Conservation (phyloP, 2,329 filamentous ascomycete species). For the Cercospora sp. region DNA sequence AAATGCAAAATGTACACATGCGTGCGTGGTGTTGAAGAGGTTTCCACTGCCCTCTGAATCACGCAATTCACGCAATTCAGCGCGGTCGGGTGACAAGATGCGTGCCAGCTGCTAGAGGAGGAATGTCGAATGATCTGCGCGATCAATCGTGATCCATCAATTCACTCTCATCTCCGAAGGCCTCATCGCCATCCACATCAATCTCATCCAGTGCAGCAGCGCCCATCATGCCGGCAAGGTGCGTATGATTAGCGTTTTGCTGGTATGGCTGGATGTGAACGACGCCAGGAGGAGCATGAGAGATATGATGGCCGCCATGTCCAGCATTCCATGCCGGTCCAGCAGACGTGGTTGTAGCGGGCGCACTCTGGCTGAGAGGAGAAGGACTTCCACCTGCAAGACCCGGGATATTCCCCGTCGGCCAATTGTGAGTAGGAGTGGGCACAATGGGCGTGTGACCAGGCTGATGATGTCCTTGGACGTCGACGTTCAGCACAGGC, state of each 20-base stretch:
- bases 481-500: slow-evolving; percentile 34
- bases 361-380: slow-evolving; percentile 34
- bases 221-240: slow-evolving; percentile 42
- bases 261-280: not conserved
- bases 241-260: slow-evolving; percentile 28
- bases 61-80: not conserved
- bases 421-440: slow-evolving; percentile 23
- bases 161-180: slow-evolving; percentile 49
- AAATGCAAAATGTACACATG: not conserved
- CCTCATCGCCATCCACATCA: slow-evolving; percentile 43
- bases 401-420: slow-evolving; percentile 3
- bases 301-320: not conserved
- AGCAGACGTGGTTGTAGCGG: slow-evolving; percentile 30
- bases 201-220: slow-evolving; percentile 41
- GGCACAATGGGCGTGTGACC: slow-evolving; percentile 33
- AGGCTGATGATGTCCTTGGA: slow-evolving; percentile 29
- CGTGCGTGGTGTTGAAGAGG: not conserved
- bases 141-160: slow-evolving; percentile 42
- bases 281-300: slow-evolving; percentile 8
- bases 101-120: too few relatives aligned
- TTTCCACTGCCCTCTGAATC: not conserved
- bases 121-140: too few relatives aligned
- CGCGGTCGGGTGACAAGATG: not conserved
- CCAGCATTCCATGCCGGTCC: slow-evolving; percentile 27
- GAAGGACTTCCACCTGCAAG: slow-evolving; percentile 14